These are phyloP conservation scores for Salix suchowensis DNA, from an alignment of 345 rosid genomes.

Conservation along the genomic window DNA sequence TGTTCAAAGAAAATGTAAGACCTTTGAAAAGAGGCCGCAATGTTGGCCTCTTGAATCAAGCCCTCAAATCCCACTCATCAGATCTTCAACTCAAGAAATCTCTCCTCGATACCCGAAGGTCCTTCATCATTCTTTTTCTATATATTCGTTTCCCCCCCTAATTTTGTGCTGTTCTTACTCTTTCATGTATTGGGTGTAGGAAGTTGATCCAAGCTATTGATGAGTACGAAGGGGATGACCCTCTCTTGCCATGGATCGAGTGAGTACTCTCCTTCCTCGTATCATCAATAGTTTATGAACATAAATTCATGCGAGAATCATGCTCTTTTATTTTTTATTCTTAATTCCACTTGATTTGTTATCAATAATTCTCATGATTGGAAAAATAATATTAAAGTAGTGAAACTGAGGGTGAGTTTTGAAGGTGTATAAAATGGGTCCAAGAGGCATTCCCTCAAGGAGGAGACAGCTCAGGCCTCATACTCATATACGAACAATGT, in stretches of 20 bases:
- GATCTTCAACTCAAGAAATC: constrained; percentile 43
- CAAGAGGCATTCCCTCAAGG: constrained; percentile 84
- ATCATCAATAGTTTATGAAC: no score
- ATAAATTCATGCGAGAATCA: neutral
- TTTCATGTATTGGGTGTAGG: constrained; percentile 33
- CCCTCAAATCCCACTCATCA: constrained; percentile 62
- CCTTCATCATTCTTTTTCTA: neutral
- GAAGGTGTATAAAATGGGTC: constrained; percentile 90
- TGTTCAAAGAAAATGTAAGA: constrained; percentile 82
- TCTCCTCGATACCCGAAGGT: constrained; percentile 69
- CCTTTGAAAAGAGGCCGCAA: constrained; percentile 89
- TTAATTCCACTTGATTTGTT: neutral
- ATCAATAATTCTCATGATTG: neutral
- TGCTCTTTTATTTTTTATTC: neutral
- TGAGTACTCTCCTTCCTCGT: constrained; percentile 23
- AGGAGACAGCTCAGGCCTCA: constrained; percentile 75
- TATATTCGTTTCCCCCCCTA: neutral
- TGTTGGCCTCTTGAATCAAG: constrained; percentile 53
- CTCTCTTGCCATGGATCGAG: constrained; percentile 85
- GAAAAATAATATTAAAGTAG: neutral
- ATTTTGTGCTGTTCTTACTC: neutral
- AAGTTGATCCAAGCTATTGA: constrained; percentile 65
- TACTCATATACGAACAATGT: constrained; percentile 84
- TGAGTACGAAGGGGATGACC: constrained; percentile 74
- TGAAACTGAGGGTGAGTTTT: neutral